Evolutionary conservation across 2,329 filamentous ascomycete genomes (phyloP), one percentile per base, ranked within the genome.

Genomic region (Pseudonectria foliicola): DNA sequence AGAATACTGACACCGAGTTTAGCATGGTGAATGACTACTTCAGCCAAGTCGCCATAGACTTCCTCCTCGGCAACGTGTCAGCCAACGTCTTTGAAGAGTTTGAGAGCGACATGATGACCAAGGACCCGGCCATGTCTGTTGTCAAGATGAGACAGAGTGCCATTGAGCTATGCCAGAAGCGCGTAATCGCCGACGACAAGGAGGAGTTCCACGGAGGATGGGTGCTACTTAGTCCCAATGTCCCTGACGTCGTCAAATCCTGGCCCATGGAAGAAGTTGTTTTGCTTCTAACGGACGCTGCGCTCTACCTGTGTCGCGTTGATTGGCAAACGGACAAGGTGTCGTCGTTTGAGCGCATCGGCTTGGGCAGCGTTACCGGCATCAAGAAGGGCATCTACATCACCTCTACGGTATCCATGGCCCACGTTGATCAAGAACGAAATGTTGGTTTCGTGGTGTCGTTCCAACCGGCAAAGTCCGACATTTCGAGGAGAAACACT

Each of bases 21-120:
- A 96, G 95, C 46, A 92, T 96, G 62, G 88, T 98, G 45, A 95
- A 94, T 48, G 92, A 98, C 62, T 95, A 94, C 60, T 96, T 96
- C 61, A 84, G 89, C 14, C 92, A 98, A 58, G 85, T 88, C 0
- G 86, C 85, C 33, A 95, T 98, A 45, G 92, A 98, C 57, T 96
- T 92, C 54, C 73, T 95, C 4, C 75, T 96, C 0, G 92, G 92
- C 13, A 92, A 92, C 47, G 85, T 93, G 10, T 87, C 82, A 0
- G 81, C 80, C 2, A 70, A 80, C 12, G 83, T 95, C 3, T 96
- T 96, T 55, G 85, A 90, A 37, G 92, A 98, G 48, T 98, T 98
- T 44, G 88, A 95, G 54, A 79, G 82, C 12, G 84, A 89, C 48
- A 88, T 98, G 77, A 93, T 89, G 75, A 89, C 81, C 28, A 83